Percentiles rank a stretch among this genome's conserved stretches.
Conservation (phyloP, 2,329 filamentous ascomycete species). For the Aspergillus puulaauensis region DNA sequence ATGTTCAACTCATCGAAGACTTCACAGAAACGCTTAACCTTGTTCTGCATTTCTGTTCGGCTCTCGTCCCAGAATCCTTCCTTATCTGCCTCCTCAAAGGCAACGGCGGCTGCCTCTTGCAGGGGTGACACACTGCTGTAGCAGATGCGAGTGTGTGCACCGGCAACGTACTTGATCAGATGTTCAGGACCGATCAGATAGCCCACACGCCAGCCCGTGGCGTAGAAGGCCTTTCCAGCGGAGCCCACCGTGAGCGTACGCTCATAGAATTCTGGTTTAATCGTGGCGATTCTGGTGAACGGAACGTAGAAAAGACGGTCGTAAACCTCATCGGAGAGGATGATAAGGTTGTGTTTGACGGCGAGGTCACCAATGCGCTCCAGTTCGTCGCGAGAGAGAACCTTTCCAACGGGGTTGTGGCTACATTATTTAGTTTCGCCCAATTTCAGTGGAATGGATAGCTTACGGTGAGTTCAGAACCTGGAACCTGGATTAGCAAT, state of each 20-base stretch:
- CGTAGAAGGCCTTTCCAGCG: constrained; percentile 97
- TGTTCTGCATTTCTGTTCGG: constrained; percentile 82
- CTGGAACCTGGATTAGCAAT: constrained; percentile 22
- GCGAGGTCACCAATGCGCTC: constrained; percentile 82
- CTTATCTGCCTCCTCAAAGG: constrained; percentile 84
- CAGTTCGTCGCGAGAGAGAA: constrained; percentile 82
- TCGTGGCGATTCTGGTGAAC: constrained; percentile 86
- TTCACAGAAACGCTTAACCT: constrained; percentile 83
- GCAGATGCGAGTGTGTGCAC: constrained; percentile 94
- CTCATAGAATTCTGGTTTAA: constrained; percentile 84
- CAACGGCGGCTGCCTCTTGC: constrained; percentile 90
- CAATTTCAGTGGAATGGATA: not conserved
- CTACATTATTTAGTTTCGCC: constrained; percentile 21
- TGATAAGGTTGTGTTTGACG: constrained; percentile 90
- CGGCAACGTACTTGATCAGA: constrained; percentile 85
- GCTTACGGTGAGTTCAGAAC: constrained; percentile 52
- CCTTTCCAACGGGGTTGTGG: constrained; percentile 96
- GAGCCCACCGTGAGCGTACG: constrained; percentile 92
- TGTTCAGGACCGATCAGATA: constrained; percentile 90
- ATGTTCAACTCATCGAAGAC: constrained; percentile 73
- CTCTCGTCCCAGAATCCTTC: constrained; percentile 85
- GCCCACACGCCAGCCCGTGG: constrained; percentile 93
- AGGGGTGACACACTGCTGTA: constrained; percentile 91
- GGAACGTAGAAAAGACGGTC: constrained; percentile 93
- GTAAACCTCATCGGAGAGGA: constrained; percentile 90